Conservation (phyloP, 2,329 filamentous ascomycete genomes). For the Hansfordia pulvinata region DNA sequence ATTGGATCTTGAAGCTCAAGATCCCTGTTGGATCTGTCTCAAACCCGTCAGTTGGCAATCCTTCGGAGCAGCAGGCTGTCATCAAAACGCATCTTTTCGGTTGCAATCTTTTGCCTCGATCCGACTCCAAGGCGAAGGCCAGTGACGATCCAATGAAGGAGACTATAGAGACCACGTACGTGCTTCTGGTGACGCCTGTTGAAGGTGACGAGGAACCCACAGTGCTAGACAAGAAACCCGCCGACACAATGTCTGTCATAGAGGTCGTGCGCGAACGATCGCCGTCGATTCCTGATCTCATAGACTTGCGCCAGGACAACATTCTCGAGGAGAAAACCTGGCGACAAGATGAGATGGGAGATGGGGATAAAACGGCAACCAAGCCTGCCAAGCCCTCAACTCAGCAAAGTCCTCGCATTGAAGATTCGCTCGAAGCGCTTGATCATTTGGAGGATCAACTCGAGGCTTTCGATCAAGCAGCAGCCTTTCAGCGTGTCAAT, state of each 20-base stretch:
- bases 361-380: too few species aligned
- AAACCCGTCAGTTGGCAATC: neutral
- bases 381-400: constrained; percentile 17
- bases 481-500: constrained; percentile 10
- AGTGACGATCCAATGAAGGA: constrained; percentile 8
- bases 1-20: constrained; percentile 15
- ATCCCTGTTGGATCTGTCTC: constrained; percentile 4
- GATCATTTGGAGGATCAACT: constrained; percentile 49
- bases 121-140: too few species aligned
- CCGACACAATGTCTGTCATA: too few species aligned
- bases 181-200: constrained; percentile 22
- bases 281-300: too few species aligned
- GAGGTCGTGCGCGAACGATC: too few species aligned
- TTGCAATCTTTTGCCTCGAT: constrained; percentile 34
- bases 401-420: too few species aligned
- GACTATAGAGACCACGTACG: constrained; percentile 23
- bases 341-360: too few species aligned
- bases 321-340: too few species aligned
- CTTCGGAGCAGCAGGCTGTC: neutral
- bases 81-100: constrained; percentile 27
- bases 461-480: constrained; percentile 30
- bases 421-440: constrained; percentile 50
- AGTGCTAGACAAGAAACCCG: constrained; percentile 5
- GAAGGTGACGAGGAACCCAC: constrained; percentile 10
- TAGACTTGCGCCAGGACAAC: too few species aligned